Evolutionary conservation across 2,329 filamentous ascomycete genomes (phyloP), one percentile per base, ranked within the genome.

Genomic region (Cytospora mali): DNA sequence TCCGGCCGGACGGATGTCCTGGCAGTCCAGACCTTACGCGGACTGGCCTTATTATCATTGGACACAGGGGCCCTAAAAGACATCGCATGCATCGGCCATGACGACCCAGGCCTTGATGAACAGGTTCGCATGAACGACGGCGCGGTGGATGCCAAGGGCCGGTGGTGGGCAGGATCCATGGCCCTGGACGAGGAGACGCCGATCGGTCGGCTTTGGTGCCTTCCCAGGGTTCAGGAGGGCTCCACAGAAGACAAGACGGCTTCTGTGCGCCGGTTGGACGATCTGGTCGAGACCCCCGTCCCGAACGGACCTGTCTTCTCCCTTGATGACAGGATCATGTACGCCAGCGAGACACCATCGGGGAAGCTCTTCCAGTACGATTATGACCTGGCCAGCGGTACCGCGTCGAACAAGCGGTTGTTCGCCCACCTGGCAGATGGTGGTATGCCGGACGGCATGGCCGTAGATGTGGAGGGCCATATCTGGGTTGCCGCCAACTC

Each of bases 81-180:
- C 2, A 65, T 71, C 23, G 56, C 65, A 5, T 49, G 46, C 39
- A 50, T 70, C 11, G 18, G 46, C 28, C 66, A 68, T 28, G 39
- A 28, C n/a, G 63, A 66, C 53, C 51, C 53, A 2, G 28, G 35
- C 2, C 62, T 70, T 13, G 61, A 70, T 51, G 49, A 58, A 10
- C 65, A 68, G 31, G 62, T 68, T n/a, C 68, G 69, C 18, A 68
- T 70, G 67, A 69, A 71, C 16, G 69, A 71, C 31, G 67, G 70
- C 0, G 67, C 57, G 21, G 67, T 71, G 39, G 68, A 70, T 13
- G 64, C 63, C 2, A 55, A 59, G 0, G 68, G 68, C 1, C 60
- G 68, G 10, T 69, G 68, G 68, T 72, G 68, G 69, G 68, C 68
- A 14, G 65, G 64, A 13, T 66, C 68, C 6, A 71, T 71, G 68